Evolutionary conservation across 352 stramenopile species (phyloP).

Genomic region (Phytopythium sindhum): DNA sequence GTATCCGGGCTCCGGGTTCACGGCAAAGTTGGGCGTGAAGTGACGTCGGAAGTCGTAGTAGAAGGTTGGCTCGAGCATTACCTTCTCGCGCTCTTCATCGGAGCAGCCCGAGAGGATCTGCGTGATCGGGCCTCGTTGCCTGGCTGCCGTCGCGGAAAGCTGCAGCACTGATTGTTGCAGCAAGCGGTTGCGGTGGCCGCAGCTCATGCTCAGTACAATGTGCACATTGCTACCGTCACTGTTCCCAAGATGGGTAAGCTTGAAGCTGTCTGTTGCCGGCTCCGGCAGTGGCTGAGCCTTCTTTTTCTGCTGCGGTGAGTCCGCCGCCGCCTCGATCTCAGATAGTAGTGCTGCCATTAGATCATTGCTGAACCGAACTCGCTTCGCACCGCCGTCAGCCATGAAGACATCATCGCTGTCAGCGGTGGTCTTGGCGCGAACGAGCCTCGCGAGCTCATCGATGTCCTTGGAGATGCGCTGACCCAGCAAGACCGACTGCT

Average conservation of each 20-base stretch:
- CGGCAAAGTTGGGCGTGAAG: slow-evolving; percentile 42
- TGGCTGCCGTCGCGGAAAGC: slow-evolving; percentile 31
- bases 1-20: slow-evolving; percentile 34
- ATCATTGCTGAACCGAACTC: background rate
- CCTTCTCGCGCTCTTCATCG: slow-evolving; percentile 16
- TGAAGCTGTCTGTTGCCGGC: background rate
- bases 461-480: slow-evolving; percentile 1
- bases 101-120: slow-evolving; percentile 50
- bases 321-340: background rate
- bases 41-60: slow-evolving; percentile 56
- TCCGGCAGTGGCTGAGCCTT: background rate
- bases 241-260: background rate
- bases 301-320: background rate
- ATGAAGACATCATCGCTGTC: background rate
- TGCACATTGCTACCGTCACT: slow-evolving; percentile 29
- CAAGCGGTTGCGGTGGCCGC: slow-evolving; percentile 31
- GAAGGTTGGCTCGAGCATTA: slow-evolving; percentile 35
- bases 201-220: slow-evolving; percentile 51
- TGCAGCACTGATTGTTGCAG: slow-evolving; percentile 41
- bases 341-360: background rate
- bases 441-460: background rate
- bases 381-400: background rate
- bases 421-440: background rate
- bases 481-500: background rate
- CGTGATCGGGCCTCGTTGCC: slow-evolving; percentile 44